Percentiles rank a stretch among this genome's conserved stretches.
Evolutionary conservation across 2,329 filamentous ascomycete species (phyloP).

Genomic region (Xylariaceae sp.): DNA sequence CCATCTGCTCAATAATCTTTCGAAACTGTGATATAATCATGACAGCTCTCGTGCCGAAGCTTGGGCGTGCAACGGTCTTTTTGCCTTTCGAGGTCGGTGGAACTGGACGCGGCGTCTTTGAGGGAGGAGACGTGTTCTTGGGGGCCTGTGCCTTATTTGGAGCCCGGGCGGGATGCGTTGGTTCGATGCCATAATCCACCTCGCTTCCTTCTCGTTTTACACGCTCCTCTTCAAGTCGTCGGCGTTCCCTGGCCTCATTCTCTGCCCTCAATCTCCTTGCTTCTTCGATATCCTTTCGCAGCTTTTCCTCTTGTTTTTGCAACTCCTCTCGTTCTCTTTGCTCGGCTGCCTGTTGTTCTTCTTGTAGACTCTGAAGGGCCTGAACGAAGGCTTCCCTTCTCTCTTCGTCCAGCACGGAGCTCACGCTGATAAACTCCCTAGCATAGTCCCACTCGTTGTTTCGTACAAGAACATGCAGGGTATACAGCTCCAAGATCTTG

Average conservation of each 20-base stretch:
- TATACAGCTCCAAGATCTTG: constrained; percentile 92
- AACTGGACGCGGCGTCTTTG: constrained; percentile 26
- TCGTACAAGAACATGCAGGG: constrained; percentile 84
- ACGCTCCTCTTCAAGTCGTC: constrained; percentile 50
- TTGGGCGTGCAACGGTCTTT: constrained; percentile 31
- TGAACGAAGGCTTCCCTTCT: constrained; percentile 82
- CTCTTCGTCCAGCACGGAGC: constrained; percentile 86
- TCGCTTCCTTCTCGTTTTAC: constrained; percentile 49
- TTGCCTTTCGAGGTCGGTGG: constrained; percentile 25
- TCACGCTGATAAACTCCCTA: constrained; percentile 80
- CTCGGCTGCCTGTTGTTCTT: constrained; percentile 73
- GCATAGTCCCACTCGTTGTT: constrained; percentile 98
- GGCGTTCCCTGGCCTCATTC: constrained; percentile 52
- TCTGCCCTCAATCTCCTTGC: constrained; percentile 49
- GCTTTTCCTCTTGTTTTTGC: constrained; percentile 50
- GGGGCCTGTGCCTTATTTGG: constrained; percentile 31
- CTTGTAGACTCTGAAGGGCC: constrained; percentile 75
- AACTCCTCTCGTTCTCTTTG: constrained; percentile 56
- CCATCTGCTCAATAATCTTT: constrained; percentile 46
- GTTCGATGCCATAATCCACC: constrained; percentile 64
- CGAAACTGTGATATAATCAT: constrained; percentile 50
- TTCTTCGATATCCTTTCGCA: constrained; percentile 53
- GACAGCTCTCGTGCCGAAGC: constrained; percentile 43
- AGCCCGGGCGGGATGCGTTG: constrained; percentile 37
- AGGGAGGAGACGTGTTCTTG: constrained; percentile 30